Conservation (phyloP, 768 basidiomycete genomes). For the Chalciporus pseudorubinellus region DNA sequence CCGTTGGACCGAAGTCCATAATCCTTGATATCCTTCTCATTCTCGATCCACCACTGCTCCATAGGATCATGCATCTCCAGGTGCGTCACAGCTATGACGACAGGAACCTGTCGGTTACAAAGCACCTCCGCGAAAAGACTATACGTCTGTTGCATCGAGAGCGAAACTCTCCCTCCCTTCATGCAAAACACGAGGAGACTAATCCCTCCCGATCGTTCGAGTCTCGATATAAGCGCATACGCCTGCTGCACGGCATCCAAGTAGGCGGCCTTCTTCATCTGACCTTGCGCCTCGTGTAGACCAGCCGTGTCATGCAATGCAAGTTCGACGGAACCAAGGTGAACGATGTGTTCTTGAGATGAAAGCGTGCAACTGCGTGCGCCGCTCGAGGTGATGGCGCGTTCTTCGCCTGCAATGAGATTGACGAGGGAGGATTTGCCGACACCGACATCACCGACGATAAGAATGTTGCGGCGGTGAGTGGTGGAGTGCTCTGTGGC, state of each 20-base stretch:
- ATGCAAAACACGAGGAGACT: conserved; percentile 32
- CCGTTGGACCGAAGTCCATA: conserved; percentile 35
- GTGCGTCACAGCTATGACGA: conserved; percentile 36
- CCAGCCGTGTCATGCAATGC: conserved; percentile 27
- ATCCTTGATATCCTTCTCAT: conserved; percentile 31
- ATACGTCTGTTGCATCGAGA: conserved; percentile 27
- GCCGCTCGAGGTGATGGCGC: conserved; percentile 29
- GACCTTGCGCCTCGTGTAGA: conserved; percentile 26
- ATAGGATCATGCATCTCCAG: conserved; percentile 32
- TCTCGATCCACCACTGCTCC: conserved; percentile 41
- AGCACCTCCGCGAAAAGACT: conserved; percentile 39
- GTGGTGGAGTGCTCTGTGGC: neutral
- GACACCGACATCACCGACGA: conserved; percentile 27
- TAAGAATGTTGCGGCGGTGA: conserved; percentile 25
- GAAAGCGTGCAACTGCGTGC: conserved; percentile 38
- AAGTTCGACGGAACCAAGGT: conserved; percentile 18
- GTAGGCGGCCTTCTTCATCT: conserved; percentile 24
- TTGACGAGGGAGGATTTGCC: conserved; percentile 45
- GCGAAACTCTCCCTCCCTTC: conserved; percentile 26
- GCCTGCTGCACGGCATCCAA: conserved; percentile 29
- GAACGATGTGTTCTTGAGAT: conserved; percentile 19
- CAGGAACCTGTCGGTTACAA: conserved; percentile 32
- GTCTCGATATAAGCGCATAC: conserved; percentile 34
- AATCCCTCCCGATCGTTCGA: conserved; percentile 26
- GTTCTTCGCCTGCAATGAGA: conserved; percentile 29